Conservation (phyloP, 345 rosid genomes). For the Gossypium thurberi region DNA sequence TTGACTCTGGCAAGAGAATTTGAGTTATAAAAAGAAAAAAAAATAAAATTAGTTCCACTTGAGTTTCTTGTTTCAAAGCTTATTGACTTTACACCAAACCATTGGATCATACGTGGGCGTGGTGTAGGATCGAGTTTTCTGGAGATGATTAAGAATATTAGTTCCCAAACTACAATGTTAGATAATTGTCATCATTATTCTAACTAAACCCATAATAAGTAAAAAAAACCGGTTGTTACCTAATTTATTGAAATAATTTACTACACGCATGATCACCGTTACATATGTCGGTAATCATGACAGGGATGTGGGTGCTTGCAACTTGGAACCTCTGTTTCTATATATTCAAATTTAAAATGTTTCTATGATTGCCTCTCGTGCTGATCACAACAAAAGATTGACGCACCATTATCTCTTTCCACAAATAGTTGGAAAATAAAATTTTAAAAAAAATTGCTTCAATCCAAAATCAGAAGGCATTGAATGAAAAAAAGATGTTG, state of each 20-base stretch:
- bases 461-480: no score
- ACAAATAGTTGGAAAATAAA: no score
- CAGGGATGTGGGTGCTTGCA: not conserved
- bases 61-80: not conserved
- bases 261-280: not conserved
- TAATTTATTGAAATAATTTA: not conserved
- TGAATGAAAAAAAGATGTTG: no score
- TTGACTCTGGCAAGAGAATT: no score
- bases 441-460: no score
- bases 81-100: not conserved
- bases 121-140: not conserved
- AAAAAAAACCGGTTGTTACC: not conserved
- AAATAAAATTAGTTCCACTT: not conserved
- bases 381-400: not conserved
- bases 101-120: no score
- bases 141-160: not conserved
- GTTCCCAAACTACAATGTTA: not conserved
- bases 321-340: no score
- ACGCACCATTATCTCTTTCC: not conserved
- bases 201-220: not conserved
- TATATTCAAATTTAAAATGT: not conserved
- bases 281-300: constrained; percentile 1
- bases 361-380: not conserved
- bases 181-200: not conserved
- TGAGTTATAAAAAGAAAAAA: no score